Evolutionary conservation across 805 yeast species (phyloP), one percentile per base, ranked within the genome.

Genomic region (Hanseniaspora valbyensis): DNA sequence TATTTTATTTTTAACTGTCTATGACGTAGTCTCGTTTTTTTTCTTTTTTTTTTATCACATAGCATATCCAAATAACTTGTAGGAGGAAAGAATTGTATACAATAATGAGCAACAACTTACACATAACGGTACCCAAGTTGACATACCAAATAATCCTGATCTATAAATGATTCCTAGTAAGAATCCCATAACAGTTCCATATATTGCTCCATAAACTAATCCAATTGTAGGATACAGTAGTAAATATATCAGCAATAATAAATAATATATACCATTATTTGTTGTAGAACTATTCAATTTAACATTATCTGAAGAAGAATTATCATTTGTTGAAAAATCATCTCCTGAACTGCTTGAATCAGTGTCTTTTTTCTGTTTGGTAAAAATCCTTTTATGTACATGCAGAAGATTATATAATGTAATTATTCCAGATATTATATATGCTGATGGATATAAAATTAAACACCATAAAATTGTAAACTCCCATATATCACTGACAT

Each of bases 101-200:
- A 2, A 83, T 64, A 0, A 80, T 2, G 51, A 46, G 25, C 51
- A 46, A 22, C 51, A 46, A 19, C 51, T 94, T 78, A 89, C 85
- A 50, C 83, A 75, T 56, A 90, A 73, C 0, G 98, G 97, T 7
- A 90, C 78, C 98, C 98, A 90, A 0, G 96, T 85, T 12, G 94
- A 81, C 94, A 92, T 85, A 21, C 83, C 75, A 58, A 90, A 78
- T 22, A 82, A 72, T 0, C 95, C 95, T 0, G 95, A 79, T 50
- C 74, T 70, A 66, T 89, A 89, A 7, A 88, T 74, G 1, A 87
- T 83, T 32, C 81, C 81, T 16, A 84, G 61, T 55, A 92, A 61
- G 12, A 88, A 69, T 0, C 96, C 96, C 37, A 83, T 72, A 5
- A 86, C 70, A 1, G 89, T 77, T 0, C 96, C 97, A 1, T 81